Base-by-base conservation (phyloP, 352 stramenopile genomes). In the Phytophthora ohioensis region DNA sequence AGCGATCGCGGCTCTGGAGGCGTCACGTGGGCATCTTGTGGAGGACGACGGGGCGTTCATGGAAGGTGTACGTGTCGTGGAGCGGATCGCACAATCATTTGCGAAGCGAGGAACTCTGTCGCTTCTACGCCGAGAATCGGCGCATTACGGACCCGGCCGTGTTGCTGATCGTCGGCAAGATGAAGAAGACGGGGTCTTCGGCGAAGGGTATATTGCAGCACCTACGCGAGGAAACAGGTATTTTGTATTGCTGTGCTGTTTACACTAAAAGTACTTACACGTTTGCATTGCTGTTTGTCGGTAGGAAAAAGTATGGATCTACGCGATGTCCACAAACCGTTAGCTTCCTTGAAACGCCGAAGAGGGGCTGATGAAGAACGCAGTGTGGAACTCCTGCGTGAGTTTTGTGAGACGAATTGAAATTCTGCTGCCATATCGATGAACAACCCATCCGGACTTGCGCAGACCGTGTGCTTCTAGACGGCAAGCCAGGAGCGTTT, bases 401-500 rank as follows among this genome's bases (percentile, higher is more conserved):
- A 61, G 64, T 71, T 67, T 53, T 51, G 64, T 27, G 17, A 48
- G 32, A 32, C 3, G 1, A 46, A 67, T 3, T 39, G 48, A 7
- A 71, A 67, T 3, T 38, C 38, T 4, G 64, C 56, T n/a, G 34
- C 32, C 10, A 0, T 71, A 34, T 62, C 49, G 9, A 4, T 51
- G 13, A 43, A 42, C 57, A 58, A 66, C 48, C 60, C 64, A 66
- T 51, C 64, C 0, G 38, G 49, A 8, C 21, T 71, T 46, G 64
- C 53, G 6, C 10, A 66, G 11, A 39, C 42, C 5, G 55, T 71
- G 4, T 65, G 47, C 12, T 64, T 69, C n/a, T 49, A 69, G 59
- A 74, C 52, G 3, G 54, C 34, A 5, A 13, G 60, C 3, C 39
- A 65, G 12, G 60, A 63, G 30, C 3, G 53, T 5, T 34, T 74